phyloP scores from a whole-genome alignment of 148 eudicot species.

The Heliosperma pusillum region DNA sequence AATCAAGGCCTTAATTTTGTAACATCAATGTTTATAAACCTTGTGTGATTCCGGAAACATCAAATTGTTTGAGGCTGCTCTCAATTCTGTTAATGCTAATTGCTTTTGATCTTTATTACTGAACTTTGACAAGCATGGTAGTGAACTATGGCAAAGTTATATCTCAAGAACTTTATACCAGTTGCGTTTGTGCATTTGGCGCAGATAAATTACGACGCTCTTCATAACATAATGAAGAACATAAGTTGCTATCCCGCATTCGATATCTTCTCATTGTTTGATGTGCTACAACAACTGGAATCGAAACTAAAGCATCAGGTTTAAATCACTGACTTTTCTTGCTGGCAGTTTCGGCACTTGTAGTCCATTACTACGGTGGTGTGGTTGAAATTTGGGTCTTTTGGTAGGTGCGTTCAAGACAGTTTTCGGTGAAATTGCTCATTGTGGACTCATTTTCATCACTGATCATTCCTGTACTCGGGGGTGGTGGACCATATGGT shows the following conservation, averaged over 20 bases:
- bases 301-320: conserved; percentile 60
- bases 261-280: conserved; percentile 65
- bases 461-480: conserved; percentile 72
- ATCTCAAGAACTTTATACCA: not conserved
- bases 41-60: not conserved
- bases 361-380: not conserved
- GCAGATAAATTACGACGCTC: conserved; percentile 39
- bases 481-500: conserved; percentile 76
- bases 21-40: not conserved
- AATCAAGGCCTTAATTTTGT: conserved; percentile 1
- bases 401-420: conserved; percentile 35
- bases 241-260: conserved; percentile 57
- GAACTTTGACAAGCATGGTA: not conserved
- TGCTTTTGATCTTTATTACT: not conserved
- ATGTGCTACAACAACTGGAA: conserved; percentile 57
- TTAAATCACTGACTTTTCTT: conserved; percentile 14
- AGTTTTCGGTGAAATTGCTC: conserved; percentile 45
- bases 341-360: not conserved
- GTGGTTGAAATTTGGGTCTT: conserved; percentile 18
- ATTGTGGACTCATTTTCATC: conserved; percentile 84
- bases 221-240: conserved; percentile 48
- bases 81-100: not conserved
- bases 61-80: not conserved
- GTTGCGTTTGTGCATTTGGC: conserved; percentile 18
- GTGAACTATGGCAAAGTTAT: not conserved